Evolutionary conservation across 768 basidiomycete species (phyloP).

Genomic region (Leccinum barrowsii): DNA sequence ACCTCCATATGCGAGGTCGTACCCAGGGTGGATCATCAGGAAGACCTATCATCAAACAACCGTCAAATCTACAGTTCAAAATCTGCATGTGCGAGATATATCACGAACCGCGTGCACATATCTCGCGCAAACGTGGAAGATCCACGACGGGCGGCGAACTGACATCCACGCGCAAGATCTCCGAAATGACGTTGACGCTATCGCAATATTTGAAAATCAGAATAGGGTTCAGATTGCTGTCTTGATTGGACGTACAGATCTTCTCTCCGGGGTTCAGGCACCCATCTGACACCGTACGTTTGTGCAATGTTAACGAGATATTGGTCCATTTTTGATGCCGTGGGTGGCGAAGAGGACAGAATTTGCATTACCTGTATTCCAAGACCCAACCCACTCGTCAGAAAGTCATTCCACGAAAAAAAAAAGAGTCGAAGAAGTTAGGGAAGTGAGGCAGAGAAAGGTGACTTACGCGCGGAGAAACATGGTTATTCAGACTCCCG

Average conservation of each 20-base stretch:
- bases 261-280: constrained; percentile 55
- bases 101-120: constrained; percentile 59
- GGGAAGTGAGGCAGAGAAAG: neutral
- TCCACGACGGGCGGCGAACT: constrained; percentile 50
- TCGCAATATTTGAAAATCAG: neutral
- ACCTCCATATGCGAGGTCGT: constrained; percentile 78
- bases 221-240: neutral
- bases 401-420: neutral
- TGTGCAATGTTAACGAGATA: constrained; percentile 54
- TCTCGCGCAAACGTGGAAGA: constrained; percentile 47
- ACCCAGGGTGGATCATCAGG: constrained; percentile 75
- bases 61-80: neutral
- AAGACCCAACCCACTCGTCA: neutral
- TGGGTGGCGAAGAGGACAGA: constrained; percentile 49
- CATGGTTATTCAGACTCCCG: constrained; percentile 48
- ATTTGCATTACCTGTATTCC: constrained; percentile 47
- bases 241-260: constrained; percentile 47
- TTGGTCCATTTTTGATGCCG: constrained; percentile 52
- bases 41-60: constrained; percentile 45
- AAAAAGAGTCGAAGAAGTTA: neutral
- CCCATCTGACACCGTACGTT: constrained; percentile 55
- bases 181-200: constrained; percentile 56
- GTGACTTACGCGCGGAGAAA: constrained; percentile 46
- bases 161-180: constrained; percentile 48
- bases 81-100: neutral